phyloP scores from a whole-genome alignment of 2,329 filamentous ascomycete species.

The Fusarium sarcochroum region DNA sequence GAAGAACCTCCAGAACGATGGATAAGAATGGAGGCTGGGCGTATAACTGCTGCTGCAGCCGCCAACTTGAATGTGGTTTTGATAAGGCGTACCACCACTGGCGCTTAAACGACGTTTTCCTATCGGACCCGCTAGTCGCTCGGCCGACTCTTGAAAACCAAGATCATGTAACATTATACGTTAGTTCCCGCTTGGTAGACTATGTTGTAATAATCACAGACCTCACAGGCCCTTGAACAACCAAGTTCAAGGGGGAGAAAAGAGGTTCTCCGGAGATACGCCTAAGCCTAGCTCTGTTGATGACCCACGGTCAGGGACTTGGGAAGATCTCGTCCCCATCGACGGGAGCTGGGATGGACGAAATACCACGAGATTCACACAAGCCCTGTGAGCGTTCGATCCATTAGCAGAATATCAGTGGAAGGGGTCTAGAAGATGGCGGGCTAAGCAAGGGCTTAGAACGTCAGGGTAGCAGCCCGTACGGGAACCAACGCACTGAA shows the following conservation, averaged over 20 bases:
- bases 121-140: conserved; percentile 18
- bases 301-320: conserved; percentile 29
- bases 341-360: conserved; percentile 35
- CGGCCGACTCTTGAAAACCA: conserved; percentile 23
- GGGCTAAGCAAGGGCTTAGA: conserved; percentile 34
- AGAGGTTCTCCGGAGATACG: conserved; percentile 19
- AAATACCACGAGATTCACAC: conserved; percentile 38
- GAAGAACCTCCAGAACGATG: conserved; percentile 16
- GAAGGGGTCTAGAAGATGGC: conserved; percentile 42
- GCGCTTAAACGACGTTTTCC: conserved; percentile 21
- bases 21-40: conserved; percentile 5
- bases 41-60: conserved; percentile 4
- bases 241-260: conserved; percentile 15
- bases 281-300: conserved; percentile 14
- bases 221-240: conserved; percentile 7
- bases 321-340: conserved; percentile 43
- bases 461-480: conserved; percentile 38
- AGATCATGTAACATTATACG: conserved; percentile 6
- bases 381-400: conserved; percentile 26
- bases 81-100: conserved; percentile 9
- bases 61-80: conserved; percentile 8
- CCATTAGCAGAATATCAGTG: conserved; percentile 25
- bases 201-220: no score
- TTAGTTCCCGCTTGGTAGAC: conserved; percentile 9
- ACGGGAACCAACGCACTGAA: conserved; percentile 39